These are phyloP conservation scores for Blastocystis hominis DNA, from an alignment of 352 stramenopile species.

Conservation along the genomic window DNA sequence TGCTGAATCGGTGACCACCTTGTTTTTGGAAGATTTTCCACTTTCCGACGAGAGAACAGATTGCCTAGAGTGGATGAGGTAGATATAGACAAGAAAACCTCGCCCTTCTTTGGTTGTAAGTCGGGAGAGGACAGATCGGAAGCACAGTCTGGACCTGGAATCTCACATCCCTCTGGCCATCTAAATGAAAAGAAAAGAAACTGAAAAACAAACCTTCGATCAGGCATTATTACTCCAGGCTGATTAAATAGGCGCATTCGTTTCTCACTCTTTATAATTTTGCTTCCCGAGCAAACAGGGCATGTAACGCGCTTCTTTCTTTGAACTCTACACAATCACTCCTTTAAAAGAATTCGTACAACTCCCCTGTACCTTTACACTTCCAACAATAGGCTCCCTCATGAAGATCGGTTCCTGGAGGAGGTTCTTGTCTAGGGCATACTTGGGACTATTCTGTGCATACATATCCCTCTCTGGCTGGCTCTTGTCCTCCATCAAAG, in stretches of 20 bases:
- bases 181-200: neutral
- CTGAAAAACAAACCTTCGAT: neutral
- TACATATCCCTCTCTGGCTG: neutral
- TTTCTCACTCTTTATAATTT: conserved; percentile 31
- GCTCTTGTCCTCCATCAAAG: neutral
- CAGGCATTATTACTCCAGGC: conserved; percentile 44
- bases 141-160: conserved; percentile 31
- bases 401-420: conserved; percentile 51
- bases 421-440: conserved; percentile 50
- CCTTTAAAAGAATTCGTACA: neutral
- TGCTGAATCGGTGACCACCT: conserved; percentile 68
- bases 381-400: conserved; percentile 55
- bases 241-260: conserved; percentile 39
- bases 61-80: conserved; percentile 58
- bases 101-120: conserved; percentile 41
- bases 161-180: conserved; percentile 17
- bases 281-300: conserved; percentile 15
- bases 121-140: neutral
- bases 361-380: conserved; percentile 34
- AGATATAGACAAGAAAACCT: conserved; percentile 8
- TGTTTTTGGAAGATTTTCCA: conserved; percentile 68
- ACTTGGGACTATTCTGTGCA: no score
- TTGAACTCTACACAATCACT: neutral
- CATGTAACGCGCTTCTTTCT: conserved; percentile 38
- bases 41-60: conserved; percentile 66